These are phyloP conservation scores for Whalleya microplaca DNA, from an alignment of 2,329 filamentous ascomycete genomes.

Conservation along the genomic window DNA sequence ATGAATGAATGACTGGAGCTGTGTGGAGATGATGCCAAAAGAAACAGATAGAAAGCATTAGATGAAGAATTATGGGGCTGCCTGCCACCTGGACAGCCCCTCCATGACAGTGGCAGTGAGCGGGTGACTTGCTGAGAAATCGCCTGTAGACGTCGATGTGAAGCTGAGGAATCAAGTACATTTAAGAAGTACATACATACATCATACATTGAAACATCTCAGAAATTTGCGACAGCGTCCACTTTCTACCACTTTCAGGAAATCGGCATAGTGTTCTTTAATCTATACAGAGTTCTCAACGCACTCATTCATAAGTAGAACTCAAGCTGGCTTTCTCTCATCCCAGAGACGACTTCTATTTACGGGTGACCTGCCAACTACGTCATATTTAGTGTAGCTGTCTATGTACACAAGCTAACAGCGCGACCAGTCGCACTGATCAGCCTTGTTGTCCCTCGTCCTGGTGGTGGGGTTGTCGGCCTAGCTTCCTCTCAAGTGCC, in stretches of 20 bases:
- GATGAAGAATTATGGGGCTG: not conserved
- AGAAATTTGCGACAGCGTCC: slow-evolving; percentile 12
- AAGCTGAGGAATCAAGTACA: not conserved
- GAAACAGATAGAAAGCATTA: not conserved
- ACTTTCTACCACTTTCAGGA: not conserved
- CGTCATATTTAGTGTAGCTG: slow-evolving; percentile 16
- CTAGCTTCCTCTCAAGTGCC: slow-evolving; percentile 18
- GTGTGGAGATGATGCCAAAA: not conserved
- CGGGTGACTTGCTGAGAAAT: not conserved
- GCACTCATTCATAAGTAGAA: not conserved
- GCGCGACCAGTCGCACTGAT: slow-evolving; percentile 14
- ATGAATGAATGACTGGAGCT: too few species aligned
- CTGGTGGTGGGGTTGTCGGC: slow-evolving; percentile 25
- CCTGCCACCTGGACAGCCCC: not conserved
- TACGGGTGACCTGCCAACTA: slow-evolving; percentile 10
- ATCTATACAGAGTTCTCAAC: not conserved
- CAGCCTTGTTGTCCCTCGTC: slow-evolving; percentile 14
- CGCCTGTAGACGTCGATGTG: not conserved
- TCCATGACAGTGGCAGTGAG: not conserved
- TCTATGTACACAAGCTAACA: too few species aligned
- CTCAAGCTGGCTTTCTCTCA: not conserved
- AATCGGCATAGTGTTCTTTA: not conserved
- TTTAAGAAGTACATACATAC: not conserved
- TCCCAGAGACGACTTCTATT: not conserved
- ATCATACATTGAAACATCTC: not conserved